phyloP scores from a whole-genome alignment of 139 green algal genomes.

The Monoraphidium neglectum region DNA sequence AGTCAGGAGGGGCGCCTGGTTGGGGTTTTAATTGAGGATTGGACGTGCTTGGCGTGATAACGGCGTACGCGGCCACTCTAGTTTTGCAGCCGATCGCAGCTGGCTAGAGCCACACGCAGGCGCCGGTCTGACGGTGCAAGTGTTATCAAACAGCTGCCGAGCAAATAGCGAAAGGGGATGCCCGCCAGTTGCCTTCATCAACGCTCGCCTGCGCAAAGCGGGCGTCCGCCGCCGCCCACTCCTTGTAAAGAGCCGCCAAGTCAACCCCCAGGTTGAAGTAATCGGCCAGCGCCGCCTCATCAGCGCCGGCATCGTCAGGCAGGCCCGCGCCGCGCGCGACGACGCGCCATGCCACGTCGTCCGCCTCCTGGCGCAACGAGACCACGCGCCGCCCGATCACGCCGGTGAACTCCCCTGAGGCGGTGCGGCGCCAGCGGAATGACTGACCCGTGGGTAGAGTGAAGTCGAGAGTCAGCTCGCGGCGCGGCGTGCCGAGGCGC shows the following conservation, averaged over 20 bases:
- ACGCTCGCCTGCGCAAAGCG: conserved; percentile 43
- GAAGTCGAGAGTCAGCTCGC: conserved; percentile 73
- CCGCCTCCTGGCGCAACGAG: conserved; percentile 57
- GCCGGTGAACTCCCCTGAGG: conserved; percentile 60
- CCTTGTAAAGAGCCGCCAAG: conserved; percentile 46
- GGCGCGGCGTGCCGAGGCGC: conserved; percentile 39
- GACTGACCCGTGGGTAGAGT: conserved; percentile 85
- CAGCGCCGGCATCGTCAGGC: conserved; percentile 8
- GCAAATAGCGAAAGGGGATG: too few species aligned
- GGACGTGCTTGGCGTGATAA: too few species aligned
- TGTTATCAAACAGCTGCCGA: too few species aligned
- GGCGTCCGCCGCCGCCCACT: conserved; percentile 57
- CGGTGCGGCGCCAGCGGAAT: conserved; percentile 60
- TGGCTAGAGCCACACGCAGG: too few species aligned
- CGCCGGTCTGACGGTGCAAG: too few species aligned
- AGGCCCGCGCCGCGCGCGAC: conserved; percentile 47
- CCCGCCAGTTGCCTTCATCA: neutral
- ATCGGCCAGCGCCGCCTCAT: conserved; percentile 60
- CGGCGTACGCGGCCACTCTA: too few species aligned
- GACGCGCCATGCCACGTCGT: conserved; percentile 78
- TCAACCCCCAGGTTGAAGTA: conserved; percentile 81
- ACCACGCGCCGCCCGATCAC: conserved; percentile 77
- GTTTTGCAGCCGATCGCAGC: too few species aligned
- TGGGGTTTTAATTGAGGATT: too few species aligned
- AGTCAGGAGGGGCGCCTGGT: too few species aligned